Evolutionary conservation across 768 basidiomycete species (phyloP).

Genomic region (Roridomyces roridus): DNA sequence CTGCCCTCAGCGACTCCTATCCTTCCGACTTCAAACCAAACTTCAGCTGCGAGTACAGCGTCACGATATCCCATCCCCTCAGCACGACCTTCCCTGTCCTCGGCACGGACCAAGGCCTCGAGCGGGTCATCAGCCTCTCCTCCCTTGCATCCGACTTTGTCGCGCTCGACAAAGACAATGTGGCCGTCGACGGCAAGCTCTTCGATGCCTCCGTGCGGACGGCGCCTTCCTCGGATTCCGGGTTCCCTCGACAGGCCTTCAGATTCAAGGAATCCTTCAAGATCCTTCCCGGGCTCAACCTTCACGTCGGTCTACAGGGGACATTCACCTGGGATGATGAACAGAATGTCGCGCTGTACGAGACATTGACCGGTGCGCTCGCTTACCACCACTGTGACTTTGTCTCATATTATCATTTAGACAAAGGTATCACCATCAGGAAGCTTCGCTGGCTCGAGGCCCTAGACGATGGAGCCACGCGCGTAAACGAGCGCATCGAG

Average conservation of each 20-base stretch:
- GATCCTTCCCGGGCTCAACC: slow-evolving; percentile 20
- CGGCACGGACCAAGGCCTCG: slow-evolving; percentile 17
- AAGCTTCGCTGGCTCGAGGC: slow-evolving; percentile 20
- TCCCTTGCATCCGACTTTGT: slow-evolving; percentile 18
- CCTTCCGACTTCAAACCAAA: slow-evolving; percentile 25
- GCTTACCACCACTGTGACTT: background rate
- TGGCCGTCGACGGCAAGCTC: slow-evolving; percentile 13
- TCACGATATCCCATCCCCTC: slow-evolving; percentile 15
- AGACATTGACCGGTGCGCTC: background rate
- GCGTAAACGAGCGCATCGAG: slow-evolving; percentile 19
- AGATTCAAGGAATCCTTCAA: slow-evolving; percentile 17
- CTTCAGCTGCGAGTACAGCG: slow-evolving; percentile 15
- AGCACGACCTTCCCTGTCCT: slow-evolving; percentile 21
- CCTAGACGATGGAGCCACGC: slow-evolving; percentile 14
- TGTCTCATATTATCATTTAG: background rate
- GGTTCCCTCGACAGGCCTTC: slow-evolving; percentile 19
- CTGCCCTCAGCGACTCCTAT: no score
- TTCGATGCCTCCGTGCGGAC: slow-evolving; percentile 22
- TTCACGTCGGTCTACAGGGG: slow-evolving; percentile 12
- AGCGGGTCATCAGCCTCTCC: slow-evolving; percentile 8
- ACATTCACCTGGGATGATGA: slow-evolving; percentile 19
- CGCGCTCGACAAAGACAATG: background rate
- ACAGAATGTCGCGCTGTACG: slow-evolving; percentile 14
- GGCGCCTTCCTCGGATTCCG: slow-evolving; percentile 1
- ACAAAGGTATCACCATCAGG: slow-evolving; percentile 7